Conservation (phyloP, 176 grass and related monocot species). For the Aechmea fasciata region DNA sequence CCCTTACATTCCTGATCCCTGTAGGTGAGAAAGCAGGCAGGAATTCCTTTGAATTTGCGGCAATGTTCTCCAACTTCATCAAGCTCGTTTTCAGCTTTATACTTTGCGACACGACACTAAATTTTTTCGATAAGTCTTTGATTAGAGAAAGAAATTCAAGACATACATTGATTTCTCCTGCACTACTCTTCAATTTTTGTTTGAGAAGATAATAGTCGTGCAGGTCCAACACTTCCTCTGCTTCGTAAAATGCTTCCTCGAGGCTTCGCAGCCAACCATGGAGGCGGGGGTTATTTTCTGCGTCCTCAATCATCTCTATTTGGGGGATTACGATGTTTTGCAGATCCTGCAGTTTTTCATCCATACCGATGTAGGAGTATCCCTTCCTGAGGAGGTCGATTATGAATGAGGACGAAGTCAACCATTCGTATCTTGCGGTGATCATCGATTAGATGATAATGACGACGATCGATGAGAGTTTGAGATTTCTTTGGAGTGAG, state of each 20-base stretch:
- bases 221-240: neutral
- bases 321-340: neutral
- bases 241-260: neutral
- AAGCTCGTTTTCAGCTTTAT: too few species aligned
- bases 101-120: neutral
- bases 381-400: too few species aligned
- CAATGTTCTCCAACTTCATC: too few species aligned
- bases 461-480: too few species aligned
- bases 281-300: neutral
- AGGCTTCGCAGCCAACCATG: neutral
- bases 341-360: neutral
- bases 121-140: neutral
- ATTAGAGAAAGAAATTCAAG: neutral
- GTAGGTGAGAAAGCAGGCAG: too few species aligned
- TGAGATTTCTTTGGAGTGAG: too few species aligned
- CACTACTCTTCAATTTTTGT: neutral
- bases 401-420: neutral
- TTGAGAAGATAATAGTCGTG: neutral
- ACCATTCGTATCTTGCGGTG: too few species aligned
- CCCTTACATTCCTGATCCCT: neutral
- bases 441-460: too few species aligned
- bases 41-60: too few species aligned
- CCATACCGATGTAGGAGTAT: too few species aligned
- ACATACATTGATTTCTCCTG: neutral
- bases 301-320: neutral